phyloP scores from a whole-genome alignment of 2,329 filamentous ascomycete species.

The Cladophialophora carrionii region DNA sequence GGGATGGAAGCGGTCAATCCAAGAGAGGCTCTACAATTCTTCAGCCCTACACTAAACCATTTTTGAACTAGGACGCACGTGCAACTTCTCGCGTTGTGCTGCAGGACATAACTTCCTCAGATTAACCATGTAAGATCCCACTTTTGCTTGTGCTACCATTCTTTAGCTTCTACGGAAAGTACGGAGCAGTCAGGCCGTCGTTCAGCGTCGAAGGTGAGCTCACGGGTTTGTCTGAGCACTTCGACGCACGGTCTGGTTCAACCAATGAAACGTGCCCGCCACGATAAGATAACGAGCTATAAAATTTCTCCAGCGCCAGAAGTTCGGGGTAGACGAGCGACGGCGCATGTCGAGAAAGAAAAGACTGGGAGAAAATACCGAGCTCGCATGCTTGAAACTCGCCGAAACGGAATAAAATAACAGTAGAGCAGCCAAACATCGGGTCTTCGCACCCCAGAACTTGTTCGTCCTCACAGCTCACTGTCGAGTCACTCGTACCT shows the following conservation, averaged over 20 bases:
- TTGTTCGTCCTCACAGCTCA: not conserved
- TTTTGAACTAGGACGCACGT: not conserved
- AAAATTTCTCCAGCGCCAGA: slow-evolving; percentile 1
- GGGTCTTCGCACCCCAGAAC: not conserved
- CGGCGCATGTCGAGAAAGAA: not conserved
- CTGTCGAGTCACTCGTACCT: not conserved
- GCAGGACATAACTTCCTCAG: not conserved
- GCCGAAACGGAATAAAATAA: not conserved
- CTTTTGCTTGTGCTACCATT: not conserved
- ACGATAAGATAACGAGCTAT: slow-evolving; percentile 1
- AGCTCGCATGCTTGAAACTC: not conserved
- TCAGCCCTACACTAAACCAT: slow-evolving; percentile 8
- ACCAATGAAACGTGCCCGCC: not conserved
- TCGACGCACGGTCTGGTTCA: not conserved
- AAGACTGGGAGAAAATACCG: not conserved
- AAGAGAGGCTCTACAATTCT: not conserved
- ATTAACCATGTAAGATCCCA: not conserved
- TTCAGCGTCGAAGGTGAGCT: not conserved
- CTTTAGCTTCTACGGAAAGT: not conserved
- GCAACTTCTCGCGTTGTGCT: not conserved
- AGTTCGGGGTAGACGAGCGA: not conserved
- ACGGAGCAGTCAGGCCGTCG: not conserved
- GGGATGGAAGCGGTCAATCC: not conserved
- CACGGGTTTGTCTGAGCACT: not conserved
- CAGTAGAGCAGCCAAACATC: not conserved